A percentile compares a stretch with the other conserved stretches of the same genome.
Conservation (phyloP, 225 moss, liverwort and hornwort species). For the Pseudoscleropodium purum region DNA sequence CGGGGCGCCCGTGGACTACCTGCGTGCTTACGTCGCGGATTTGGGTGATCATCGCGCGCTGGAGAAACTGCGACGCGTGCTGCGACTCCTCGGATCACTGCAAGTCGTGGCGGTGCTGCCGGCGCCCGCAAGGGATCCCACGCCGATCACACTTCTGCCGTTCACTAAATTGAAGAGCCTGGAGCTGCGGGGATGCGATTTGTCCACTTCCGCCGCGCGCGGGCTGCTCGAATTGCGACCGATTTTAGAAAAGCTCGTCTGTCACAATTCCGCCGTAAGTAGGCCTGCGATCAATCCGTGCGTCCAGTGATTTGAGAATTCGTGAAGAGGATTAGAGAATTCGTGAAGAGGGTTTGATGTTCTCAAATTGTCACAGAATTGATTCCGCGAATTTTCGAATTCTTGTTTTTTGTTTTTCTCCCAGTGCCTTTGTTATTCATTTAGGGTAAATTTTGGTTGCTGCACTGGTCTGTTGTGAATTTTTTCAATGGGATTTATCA, state of each 20-base stretch:
- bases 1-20: conserved; percentile 88
- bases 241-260: conserved; percentile 78
- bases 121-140: conserved; percentile 64
- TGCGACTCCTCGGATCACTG: conserved; percentile 56
- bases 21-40: conserved; percentile 92
- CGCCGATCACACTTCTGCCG: conserved; percentile 66
- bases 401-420: neutral
- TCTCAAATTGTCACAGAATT: neutral
- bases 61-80: conserved; percentile 78
- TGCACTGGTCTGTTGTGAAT: neutral
- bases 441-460: neutral
- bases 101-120: conserved; percentile 69
- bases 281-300: neutral
- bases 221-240: conserved; percentile 88
- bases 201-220: conserved; percentile 78
- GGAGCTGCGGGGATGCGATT: conserved; percentile 92
- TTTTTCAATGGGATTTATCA: neutral
- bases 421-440: neutral
- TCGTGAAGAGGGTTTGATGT: neutral
- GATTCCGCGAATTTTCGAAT: neutral
- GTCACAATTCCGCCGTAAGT: conserved; percentile 79
- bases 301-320: neutral
- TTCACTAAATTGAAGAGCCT: conserved; percentile 67
- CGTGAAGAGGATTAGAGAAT: neutral
- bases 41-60: conserved; percentile 89